These are phyloP conservation scores for Lagenidium giganteum DNA, from an alignment of 352 stramenopile species.

Conservation along the genomic window DNA sequence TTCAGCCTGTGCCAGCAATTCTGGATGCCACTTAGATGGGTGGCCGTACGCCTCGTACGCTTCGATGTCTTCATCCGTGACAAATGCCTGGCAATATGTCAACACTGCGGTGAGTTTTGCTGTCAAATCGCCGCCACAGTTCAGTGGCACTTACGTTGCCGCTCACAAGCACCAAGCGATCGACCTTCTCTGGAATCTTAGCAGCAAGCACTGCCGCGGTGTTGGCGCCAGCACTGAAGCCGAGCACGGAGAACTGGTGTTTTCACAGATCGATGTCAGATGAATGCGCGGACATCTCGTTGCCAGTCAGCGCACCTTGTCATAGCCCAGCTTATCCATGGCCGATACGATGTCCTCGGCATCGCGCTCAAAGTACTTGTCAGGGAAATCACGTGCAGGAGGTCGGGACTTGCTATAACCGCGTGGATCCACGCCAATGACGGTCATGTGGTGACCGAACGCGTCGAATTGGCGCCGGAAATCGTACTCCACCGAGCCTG, in stretches of 20 bases:
- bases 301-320: slow-evolving; percentile 29
- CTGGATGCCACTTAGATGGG: slow-evolving; percentile 31
- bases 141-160: slow-evolving; percentile 43
- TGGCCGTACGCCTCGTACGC: slow-evolving; percentile 33
- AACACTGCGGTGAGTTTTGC: slow-evolving; percentile 5
- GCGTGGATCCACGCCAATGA: slow-evolving; percentile 65
- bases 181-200: slow-evolving; percentile 43
- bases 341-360: slow-evolving; percentile 59
- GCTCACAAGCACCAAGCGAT: slow-evolving; percentile 54
- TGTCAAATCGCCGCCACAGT: background rate
- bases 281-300: no score
- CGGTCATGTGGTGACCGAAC: slow-evolving; percentile 39
- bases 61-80: slow-evolving; percentile 55
- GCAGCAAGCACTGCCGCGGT: slow-evolving; percentile 49
- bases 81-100: slow-evolving; percentile 39
- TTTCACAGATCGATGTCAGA: no score
- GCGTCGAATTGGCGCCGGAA: slow-evolving; percentile 57
- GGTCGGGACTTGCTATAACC: slow-evolving; percentile 43
- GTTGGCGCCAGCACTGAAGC: slow-evolving; percentile 57
- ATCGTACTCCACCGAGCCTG: slow-evolving; percentile 47
- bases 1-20: slow-evolving; percentile 26
- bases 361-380: slow-evolving; percentile 64
- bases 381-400: slow-evolving; percentile 38
- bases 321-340: slow-evolving; percentile 51
- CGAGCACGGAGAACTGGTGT: slow-evolving; percentile 54